A percentile compares a stretch with the other conserved stretches of the same genome.
phyloP scores from a whole-genome alignment of 441 rosid species.

The Populus hybrid region DNA sequence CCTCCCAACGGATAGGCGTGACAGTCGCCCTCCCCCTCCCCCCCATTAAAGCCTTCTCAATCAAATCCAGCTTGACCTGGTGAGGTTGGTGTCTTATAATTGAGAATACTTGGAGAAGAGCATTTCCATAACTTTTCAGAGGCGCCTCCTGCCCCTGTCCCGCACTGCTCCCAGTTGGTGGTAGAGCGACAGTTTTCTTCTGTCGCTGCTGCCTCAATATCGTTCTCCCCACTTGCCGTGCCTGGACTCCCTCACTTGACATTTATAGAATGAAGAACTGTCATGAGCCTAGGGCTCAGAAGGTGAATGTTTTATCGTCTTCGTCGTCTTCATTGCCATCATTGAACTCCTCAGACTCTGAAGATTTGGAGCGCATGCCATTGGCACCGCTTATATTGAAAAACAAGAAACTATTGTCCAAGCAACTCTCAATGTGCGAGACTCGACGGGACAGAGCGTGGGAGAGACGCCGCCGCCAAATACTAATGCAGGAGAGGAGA shows the following conservation, averaged over 20 bases:
- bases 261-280: constrained; percentile 1
- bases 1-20: constrained; percentile 13
- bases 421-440: constrained; percentile 84
- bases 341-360: constrained; percentile 36
- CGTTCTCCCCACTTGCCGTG: neutral
- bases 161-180: neutral
- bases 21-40: neutral
- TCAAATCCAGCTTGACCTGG: constrained; percentile 14
- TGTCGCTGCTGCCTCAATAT: constrained; percentile 1
- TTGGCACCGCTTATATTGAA: constrained; percentile 41
- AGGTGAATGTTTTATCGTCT: neutral
- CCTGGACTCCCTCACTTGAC: neutral
- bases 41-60: constrained; percentile 29
- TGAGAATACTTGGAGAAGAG: neutral
- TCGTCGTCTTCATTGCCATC: constrained; percentile 11
- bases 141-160: neutral
- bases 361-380: constrained; percentile 55
- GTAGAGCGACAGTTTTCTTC: constrained; percentile 9
- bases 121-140: neutral
- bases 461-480: constrained; percentile 81
- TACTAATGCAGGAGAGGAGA: constrained; percentile 45
- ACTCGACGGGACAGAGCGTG: constrained; percentile 55
- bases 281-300: neutral
- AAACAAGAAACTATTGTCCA: constrained; percentile 57
- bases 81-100: constrained; percentile 14